Percentiles rank a stretch among this genome's conserved stretches.
These are phyloP conservation scores for Pichia paraexigua DNA, from an alignment of 805 yeast species.

Conservation along the genomic window DNA sequence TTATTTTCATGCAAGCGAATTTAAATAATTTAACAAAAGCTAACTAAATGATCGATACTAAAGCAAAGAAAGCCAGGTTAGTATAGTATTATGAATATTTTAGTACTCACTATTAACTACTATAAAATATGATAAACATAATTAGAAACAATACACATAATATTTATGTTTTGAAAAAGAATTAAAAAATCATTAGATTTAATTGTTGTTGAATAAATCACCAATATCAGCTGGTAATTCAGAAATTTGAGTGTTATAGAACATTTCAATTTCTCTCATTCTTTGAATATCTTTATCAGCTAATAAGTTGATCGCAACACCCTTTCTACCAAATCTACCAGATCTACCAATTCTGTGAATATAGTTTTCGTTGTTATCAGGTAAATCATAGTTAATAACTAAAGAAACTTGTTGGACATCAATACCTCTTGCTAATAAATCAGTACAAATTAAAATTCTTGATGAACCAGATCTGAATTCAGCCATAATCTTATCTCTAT, in stretches of 20 bases:
- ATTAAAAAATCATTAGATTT: not conserved
- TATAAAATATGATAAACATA: not conserved
- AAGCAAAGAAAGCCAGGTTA: too few species aligned
- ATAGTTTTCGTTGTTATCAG: constrained; percentile 88
- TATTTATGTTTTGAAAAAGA: not conserved
- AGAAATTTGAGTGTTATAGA: constrained; percentile 65
- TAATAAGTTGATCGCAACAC: constrained; percentile 92
- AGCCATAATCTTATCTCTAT: constrained; percentile 89
- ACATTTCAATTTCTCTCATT: constrained; percentile 66
- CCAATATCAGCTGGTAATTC: constrained; percentile 75
- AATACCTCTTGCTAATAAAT: constrained; percentile 96
- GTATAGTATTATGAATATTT: not conserved
- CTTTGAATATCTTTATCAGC: constrained; percentile 69
- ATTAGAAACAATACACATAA: not conserved
- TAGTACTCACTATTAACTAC: not conserved
- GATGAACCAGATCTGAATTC: constrained; percentile 93
- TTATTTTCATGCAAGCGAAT: not conserved
- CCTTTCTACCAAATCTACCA: constrained; percentile 98
- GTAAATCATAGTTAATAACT: constrained; percentile 93
- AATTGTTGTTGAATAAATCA: constrained; percentile 30
- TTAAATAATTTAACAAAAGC: too few species aligned
- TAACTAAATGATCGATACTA: too few species aligned
- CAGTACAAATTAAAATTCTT: constrained; percentile 91
- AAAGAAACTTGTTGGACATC: constrained; percentile 97
- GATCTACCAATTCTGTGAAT: constrained; percentile 97